phyloP scores from a whole-genome alignment of 768 basidiomycete genomes.

The Mycena amicta region DNA sequence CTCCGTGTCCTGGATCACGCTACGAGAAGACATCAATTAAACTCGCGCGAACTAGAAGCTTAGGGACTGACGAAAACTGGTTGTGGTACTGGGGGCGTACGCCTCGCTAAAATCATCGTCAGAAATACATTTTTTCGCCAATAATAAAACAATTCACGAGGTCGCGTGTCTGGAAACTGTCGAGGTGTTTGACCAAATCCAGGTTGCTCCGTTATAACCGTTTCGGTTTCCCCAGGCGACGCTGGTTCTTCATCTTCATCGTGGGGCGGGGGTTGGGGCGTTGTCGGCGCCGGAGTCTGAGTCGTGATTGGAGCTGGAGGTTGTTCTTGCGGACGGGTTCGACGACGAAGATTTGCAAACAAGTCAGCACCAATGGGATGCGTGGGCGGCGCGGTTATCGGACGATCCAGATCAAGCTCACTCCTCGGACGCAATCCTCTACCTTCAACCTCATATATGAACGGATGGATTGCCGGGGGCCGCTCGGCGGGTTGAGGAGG shows the following conservation, averaged over 20 bases:
- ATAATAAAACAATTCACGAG: too few relatives aligned
- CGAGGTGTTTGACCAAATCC: too few relatives aligned
- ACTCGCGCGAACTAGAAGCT: too few relatives aligned
- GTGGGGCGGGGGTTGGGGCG: neutral
- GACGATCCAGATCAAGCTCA: conserved; percentile 6
- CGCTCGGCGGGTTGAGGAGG: conserved; percentile 42
- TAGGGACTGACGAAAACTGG: too few relatives aligned
- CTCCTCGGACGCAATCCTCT: conserved; percentile 19
- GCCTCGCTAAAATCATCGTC: too few relatives aligned
- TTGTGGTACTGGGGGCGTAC: too few relatives aligned
- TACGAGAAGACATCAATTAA: too few relatives aligned
- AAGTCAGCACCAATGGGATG: neutral
- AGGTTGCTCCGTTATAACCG: neutral
- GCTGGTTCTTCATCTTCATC: neutral
- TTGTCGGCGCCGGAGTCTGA: neutral
- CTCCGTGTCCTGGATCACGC: neutral
- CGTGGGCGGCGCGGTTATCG: neutral
- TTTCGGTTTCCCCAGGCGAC: neutral
- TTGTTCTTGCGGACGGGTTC: neutral
- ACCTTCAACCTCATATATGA: conserved; percentile 44
- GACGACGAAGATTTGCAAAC: neutral
- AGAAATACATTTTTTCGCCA: too few relatives aligned
- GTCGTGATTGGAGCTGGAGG: too few relatives aligned
- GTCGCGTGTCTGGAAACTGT: too few relatives aligned
- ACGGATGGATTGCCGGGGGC: conserved; percentile 57